Conservation (phyloP, 2,329 filamentous ascomycete genomes). For the Trichoderma harzianum region DNA sequence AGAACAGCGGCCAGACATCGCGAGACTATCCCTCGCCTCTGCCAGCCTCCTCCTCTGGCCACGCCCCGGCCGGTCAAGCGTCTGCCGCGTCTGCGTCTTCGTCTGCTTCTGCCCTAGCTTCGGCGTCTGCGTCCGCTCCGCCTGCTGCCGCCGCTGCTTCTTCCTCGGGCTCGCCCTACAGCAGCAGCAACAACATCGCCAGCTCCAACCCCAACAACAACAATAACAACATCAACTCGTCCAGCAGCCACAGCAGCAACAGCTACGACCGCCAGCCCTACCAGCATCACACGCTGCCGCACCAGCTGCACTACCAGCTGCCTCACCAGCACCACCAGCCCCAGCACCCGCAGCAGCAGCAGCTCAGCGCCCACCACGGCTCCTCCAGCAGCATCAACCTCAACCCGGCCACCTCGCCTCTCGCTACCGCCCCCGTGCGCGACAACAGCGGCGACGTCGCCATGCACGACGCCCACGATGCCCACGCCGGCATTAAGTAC, state of each 20-base stretch:
- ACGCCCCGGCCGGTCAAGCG: neutral
- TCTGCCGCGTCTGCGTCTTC: constrained; percentile 38
- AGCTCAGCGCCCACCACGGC: constrained; percentile 48
- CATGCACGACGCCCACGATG: constrained; percentile 84
- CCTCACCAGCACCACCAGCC: neutral
- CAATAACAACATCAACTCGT: neutral
- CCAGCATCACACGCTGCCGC: constrained; percentile 5
- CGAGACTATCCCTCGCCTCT: constrained; percentile 42
- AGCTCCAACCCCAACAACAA: neutral
- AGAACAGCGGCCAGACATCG: constrained; percentile 45
- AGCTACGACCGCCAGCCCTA: constrained; percentile 5
- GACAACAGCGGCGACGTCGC: constrained; percentile 72
- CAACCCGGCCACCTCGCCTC: constrained; percentile 57
- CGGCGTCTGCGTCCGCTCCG: neutral
- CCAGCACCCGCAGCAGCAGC: neutral
- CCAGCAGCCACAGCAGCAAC: neutral
- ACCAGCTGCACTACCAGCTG: constrained; percentile 16
- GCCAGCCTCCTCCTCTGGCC: neutral
- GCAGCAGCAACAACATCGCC: neutral
- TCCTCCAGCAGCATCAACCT: constrained; percentile 38
- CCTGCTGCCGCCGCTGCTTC: neutral
- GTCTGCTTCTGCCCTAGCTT: neutral
- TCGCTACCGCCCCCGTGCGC: constrained; percentile 45
- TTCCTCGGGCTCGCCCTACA: neutral
- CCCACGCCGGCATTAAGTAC: constrained; percentile 84